Conservation (phyloP, 2,329 filamentous ascomycete species). For the Chaetomium olivaceum region DNA sequence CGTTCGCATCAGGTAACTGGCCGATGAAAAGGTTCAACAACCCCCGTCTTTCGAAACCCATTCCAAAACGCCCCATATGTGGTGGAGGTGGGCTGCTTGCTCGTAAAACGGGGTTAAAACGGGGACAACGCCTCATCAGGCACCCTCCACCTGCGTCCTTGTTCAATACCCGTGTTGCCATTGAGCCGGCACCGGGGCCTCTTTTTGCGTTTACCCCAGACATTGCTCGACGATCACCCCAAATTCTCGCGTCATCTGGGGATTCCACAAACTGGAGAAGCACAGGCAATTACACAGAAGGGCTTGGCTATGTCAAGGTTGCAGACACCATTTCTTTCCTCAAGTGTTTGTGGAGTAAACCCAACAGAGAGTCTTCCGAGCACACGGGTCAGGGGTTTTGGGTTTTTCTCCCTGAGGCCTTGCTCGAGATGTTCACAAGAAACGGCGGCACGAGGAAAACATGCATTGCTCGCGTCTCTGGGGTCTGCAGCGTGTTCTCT, state of each 20-base stretch:
- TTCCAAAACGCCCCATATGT: too few relatives aligned
- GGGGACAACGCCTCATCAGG: not conserved
- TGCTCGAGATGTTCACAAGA: not conserved
- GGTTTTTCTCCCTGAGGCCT: not conserved
- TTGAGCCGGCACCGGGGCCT: constrained; percentile 15
- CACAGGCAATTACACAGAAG: not conserved
- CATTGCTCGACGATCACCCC: constrained; percentile 16
- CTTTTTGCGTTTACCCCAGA: constrained; percentile 16
- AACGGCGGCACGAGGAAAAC: not conserved
- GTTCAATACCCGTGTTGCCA: constrained; percentile 4
- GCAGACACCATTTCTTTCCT: not conserved
- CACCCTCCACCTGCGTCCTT: too few relatives aligned
- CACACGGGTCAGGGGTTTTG: not conserved
- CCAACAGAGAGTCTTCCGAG: not conserved
- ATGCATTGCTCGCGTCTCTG: not conserved
- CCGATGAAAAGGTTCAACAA: not conserved
- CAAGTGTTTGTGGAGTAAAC: not conserved
- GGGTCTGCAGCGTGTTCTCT: not conserved
- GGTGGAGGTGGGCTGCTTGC: not conserved
- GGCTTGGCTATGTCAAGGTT: not conserved
- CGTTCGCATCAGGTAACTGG: not conserved
- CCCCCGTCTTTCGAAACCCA: not conserved
- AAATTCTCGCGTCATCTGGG: not conserved
- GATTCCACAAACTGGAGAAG: not conserved
- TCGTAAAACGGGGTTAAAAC: not conserved